Conservation (phyloP, 2,329 filamentous ascomycete species). For the Cucurbitaria berberidis region DNA sequence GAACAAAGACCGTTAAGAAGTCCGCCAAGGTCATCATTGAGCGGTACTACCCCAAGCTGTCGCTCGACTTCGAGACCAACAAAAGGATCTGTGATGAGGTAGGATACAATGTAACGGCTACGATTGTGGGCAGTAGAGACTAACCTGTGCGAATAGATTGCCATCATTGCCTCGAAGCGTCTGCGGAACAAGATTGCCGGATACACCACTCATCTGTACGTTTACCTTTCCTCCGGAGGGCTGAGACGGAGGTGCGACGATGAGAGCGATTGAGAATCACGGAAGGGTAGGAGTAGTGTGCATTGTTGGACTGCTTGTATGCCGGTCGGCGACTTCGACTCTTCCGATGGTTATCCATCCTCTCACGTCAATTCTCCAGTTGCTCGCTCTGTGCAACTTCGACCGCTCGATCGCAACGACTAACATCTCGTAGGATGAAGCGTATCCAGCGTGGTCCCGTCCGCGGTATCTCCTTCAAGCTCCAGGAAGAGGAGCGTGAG, state of each 20-base stretch:
- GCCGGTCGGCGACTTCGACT: neutral
- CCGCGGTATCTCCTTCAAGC: slow-evolving; percentile 99
- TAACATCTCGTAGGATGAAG: slow-evolving; percentile 77
- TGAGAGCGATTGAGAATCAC: slow-evolving; percentile 80
- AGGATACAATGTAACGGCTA: slow-evolving; percentile 30
- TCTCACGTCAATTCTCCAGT: slow-evolving; percentile 50
- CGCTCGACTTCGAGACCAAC: slow-evolving; percentile 99
- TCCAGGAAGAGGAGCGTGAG: slow-evolving; percentile 99
- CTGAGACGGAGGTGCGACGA: slow-evolving; percentile 72
- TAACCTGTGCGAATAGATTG: slow-evolving; percentile 68
- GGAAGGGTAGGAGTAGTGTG: slow-evolving; percentile 78
- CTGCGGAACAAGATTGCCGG: slow-evolving; percentile 94
- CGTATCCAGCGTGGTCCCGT: slow-evolving; percentile 99
- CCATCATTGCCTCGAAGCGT: slow-evolving; percentile 98
- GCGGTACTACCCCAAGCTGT: slow-evolving; percentile 82
- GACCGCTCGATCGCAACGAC: neutral
- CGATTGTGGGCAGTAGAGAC: slow-evolving; percentile 43
- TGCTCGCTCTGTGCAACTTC: slow-evolving; percentile 57
- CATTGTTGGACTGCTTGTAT: neutral
- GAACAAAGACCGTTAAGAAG: slow-evolving; percentile 74
- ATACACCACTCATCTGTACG: slow-evolving; percentile 75
- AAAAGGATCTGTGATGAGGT: slow-evolving; percentile 98
- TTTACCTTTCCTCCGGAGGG: slow-evolving; percentile 75
- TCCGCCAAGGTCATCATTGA: slow-evolving; percentile 99
- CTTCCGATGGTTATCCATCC: neutral